A percentile compares a stretch with the other conserved stretches of the same genome.
These are phyloP conservation scores for Nemania abortiva DNA, from an alignment of 2,329 filamentous ascomycete genomes.

Conservation along the genomic window DNA sequence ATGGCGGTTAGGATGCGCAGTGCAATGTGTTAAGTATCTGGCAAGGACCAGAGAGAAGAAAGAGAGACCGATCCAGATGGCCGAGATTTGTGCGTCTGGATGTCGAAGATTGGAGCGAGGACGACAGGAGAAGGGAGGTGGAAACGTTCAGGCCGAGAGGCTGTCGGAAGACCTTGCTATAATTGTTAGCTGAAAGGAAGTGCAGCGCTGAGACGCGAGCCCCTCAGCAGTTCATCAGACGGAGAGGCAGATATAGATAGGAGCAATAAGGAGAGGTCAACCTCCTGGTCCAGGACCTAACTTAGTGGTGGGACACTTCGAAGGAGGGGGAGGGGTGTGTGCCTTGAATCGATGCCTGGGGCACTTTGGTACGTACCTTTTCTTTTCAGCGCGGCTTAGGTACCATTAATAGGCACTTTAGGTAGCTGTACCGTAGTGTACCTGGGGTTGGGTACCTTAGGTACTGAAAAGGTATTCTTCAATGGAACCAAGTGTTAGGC, in stretches of 20 bases:
- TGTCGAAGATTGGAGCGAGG: slow-evolving; percentile 13
- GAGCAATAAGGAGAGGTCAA: slow-evolving; percentile 17
- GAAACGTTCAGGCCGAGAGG: slow-evolving; percentile 11
- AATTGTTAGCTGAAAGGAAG: slow-evolving; percentile 21
- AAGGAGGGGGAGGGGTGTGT: slow-evolving; percentile 26
- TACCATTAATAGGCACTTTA: not conserved
- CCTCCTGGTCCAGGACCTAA: not conserved
- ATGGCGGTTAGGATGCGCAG: slow-evolving; percentile 15
- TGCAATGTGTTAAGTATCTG: slow-evolving; percentile 11
- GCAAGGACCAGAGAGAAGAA: not conserved
- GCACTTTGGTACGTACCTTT: slow-evolving; percentile 29
- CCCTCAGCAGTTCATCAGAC: slow-evolving; percentile 13
- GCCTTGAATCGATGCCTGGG: not conserved
- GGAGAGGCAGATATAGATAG: not conserved
- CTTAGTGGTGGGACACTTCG: slow-evolving; percentile 12
- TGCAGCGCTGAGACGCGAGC: slow-evolving; percentile 18
- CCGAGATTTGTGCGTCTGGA: slow-evolving; percentile 4
- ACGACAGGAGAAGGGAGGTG: not conserved
- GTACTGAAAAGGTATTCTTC: not conserved
- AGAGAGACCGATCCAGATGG: slow-evolving; percentile 4
- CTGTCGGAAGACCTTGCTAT: slow-evolving; percentile 16
- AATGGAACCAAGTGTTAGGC: not conserved
- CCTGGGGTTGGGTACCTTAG: not conserved
- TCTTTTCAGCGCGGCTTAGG: slow-evolving; percentile 14
- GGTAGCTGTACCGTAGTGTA: not conserved